A percentile compares a stretch with the other conserved stretches of the same genome.
Conservation (phyloP, 331 rosid genomes). For the Pyracantha coccinea region DNA sequence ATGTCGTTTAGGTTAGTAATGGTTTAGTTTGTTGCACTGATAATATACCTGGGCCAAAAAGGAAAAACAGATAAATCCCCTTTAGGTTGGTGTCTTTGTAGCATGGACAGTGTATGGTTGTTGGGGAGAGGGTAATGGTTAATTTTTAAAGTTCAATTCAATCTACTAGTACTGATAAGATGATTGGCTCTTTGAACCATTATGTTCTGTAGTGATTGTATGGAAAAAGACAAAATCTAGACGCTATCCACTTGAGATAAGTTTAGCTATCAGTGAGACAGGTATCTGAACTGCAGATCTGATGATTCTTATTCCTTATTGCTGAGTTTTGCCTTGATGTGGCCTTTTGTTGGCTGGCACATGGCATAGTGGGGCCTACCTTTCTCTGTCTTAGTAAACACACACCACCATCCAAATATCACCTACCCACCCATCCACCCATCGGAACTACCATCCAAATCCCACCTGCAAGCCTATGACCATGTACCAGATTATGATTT, state of each 20-base stretch:
- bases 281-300: background rate
- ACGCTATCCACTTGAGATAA: background rate
- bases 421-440: too few species aligned
- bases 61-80: background rate
- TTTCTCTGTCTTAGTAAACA: too few species aligned
- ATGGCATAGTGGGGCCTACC: too few species aligned
- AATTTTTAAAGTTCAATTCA: background rate
- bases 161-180: background rate
- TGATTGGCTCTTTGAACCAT: background rate
- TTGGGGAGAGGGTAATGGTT: background rate
- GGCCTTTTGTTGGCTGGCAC: too few species aligned
- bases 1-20: constrained; percentile 70
- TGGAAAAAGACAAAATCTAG: background rate
- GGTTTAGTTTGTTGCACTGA: background rate
- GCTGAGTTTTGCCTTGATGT: too few species aligned
- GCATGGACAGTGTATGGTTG: background rate
- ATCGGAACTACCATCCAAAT: too few species aligned
- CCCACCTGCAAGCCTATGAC: too few species aligned
- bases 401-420: too few species aligned
- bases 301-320: background rate
- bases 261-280: background rate
- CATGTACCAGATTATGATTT: too few species aligned
- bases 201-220: background rate
- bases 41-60: background rate
- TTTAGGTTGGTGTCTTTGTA: background rate